These are phyloP conservation scores for Fraxinus xanthoxyloides DNA, from an alignment of 305 asterid genomes.

Conservation along the genomic window DNA sequence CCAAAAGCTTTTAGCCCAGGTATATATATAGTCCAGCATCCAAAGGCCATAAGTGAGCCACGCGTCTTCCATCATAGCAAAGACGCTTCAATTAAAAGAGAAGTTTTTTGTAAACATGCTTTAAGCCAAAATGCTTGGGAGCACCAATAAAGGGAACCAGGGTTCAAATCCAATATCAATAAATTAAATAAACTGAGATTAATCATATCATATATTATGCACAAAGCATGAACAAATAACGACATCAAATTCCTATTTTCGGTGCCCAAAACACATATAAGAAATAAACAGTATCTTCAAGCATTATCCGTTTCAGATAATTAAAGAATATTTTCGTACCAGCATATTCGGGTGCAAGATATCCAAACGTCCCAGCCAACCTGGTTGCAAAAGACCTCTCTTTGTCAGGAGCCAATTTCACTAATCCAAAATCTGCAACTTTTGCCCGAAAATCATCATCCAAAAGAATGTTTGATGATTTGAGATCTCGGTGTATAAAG, in stretches of 20 bases:
- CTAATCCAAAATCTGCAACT: conserved; percentile 83
- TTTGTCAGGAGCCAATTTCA: conserved; percentile 75
- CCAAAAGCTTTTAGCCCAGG: no score
- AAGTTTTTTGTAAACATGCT: no score
- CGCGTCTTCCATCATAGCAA: no score
- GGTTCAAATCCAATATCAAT: no score
- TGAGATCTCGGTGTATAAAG: conserved; percentile 83
- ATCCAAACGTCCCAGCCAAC: conserved; percentile 86
- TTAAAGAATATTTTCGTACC: conserved; percentile 33
- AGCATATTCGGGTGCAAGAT: conserved; percentile 93
- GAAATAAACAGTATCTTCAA: neutral
- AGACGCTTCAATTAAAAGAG: no score
- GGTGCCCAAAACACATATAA: neutral
- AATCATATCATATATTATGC: neutral
- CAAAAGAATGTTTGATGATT: conserved; percentile 69
- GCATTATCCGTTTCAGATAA: neutral
- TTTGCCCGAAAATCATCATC: conserved; percentile 73
- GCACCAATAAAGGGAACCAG: no score
- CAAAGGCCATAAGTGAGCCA: no score
- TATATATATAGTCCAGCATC: no score
- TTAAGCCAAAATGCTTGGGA: no score
- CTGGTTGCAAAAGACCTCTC: conserved; percentile 67
- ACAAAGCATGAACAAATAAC: neutral
- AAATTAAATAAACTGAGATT: no score
- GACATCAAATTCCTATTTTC: neutral